phyloP scores from a whole-genome alignment of 805 yeast species.

The Candida nitratophila region DNA sequence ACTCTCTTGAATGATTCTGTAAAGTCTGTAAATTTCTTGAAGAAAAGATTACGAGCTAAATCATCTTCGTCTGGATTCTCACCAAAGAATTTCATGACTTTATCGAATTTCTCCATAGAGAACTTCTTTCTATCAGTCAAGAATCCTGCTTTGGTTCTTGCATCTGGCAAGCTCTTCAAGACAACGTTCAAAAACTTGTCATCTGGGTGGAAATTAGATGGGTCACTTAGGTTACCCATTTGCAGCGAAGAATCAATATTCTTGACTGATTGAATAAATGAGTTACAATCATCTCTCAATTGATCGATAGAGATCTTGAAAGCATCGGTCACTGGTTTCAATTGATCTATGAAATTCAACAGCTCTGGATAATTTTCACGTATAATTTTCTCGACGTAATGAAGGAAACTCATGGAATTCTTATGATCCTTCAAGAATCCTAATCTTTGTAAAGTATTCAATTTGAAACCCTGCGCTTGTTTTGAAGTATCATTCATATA shows the following conservation, averaged over 20 bases:
- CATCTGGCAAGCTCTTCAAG: conserved; percentile 63
- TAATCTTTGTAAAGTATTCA: conserved; percentile 83
- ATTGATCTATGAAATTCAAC: conserved; percentile 67
- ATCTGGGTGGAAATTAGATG: conserved; percentile 71
- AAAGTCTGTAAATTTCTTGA: conserved; percentile 74
- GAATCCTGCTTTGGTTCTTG: conserved; percentile 60
- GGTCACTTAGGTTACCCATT: conserved; percentile 80
- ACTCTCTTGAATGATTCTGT: conserved; percentile 75
- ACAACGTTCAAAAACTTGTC: conserved; percentile 64
- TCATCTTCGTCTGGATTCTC: conserved; percentile 69
- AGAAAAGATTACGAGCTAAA: conserved; percentile 60
- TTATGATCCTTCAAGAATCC: conserved; percentile 86
- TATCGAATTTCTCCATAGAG: conserved; percentile 58
- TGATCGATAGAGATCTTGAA: conserved; percentile 80
- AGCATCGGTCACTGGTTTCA: conserved; percentile 49
- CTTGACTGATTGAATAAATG: conserved; percentile 50
- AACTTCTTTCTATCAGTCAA: conserved; percentile 56
- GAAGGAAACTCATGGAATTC: conserved; percentile 82
- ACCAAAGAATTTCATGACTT: conserved; percentile 80
- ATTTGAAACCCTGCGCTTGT: conserved; percentile 88
- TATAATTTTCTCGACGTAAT: conserved; percentile 86
- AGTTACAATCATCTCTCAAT: conserved; percentile 62
- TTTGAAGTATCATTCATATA: conserved; percentile 92
- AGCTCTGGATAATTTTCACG: conserved; percentile 77
- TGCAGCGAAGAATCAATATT: conserved; percentile 71